A percentile compares a stretch with the other conserved stretches of the same genome.
Conservation (phyloP, 75 land plant species). For the Pinus taeda region DNA sequence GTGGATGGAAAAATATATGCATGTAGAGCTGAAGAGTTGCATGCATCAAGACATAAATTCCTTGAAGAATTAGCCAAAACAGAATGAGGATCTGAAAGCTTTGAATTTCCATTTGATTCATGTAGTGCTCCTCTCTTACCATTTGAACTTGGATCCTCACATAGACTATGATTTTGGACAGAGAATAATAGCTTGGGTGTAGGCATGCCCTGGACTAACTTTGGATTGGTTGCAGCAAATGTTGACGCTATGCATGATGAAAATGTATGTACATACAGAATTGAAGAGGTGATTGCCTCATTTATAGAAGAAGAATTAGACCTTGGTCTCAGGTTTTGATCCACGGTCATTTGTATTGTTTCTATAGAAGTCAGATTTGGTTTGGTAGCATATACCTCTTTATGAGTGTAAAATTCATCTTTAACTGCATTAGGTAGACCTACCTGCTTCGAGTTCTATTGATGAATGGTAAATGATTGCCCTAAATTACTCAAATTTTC, state of each 20-base stretch:
- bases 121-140: slow-evolving; percentile 7
- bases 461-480: no score
- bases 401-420: no score
- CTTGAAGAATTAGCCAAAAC: neutral
- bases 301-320: no score
- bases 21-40: slow-evolving; percentile 12
- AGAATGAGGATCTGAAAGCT: slow-evolving; percentile 10
- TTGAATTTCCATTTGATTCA: slow-evolving; percentile 11
- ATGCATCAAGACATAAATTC: slow-evolving; percentile 9
- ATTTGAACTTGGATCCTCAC: neutral
- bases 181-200: neutral
- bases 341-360: no score
- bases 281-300: neutral
- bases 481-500: no score
- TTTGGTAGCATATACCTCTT: no score
- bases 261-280: neutral
- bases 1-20: neutral
- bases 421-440: no score
- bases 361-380: no score
- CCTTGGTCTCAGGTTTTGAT: no score
- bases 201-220: slow-evolving; percentile 1
- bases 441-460: no score
- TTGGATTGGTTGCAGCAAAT: neutral
- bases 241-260: neutral
- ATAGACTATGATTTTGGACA: neutral